Percentiles rank a stretch among this genome's conserved stretches.
Conservation (phyloP, 495 filamentous ascomycete genomes). For the Aspergillus coremiiformis region DNA sequence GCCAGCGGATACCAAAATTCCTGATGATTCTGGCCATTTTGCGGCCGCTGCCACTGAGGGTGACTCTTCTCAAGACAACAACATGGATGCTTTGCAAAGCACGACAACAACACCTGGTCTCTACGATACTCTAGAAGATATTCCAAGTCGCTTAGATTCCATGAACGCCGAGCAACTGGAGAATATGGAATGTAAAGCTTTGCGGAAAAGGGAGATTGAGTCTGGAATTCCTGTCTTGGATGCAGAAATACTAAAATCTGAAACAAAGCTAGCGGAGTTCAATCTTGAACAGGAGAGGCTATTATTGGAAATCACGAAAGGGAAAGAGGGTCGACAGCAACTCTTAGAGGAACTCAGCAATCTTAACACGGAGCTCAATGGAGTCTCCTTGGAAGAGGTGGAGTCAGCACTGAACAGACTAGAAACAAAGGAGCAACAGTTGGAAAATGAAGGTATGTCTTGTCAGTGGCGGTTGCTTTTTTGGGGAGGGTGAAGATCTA, state of each 20-base stretch:
- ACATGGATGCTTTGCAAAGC: neutral
- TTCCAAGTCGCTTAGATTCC: slow-evolving; percentile 1
- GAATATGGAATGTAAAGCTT: slow-evolving; percentile 23
- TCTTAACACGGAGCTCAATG: slow-evolving; percentile 42
- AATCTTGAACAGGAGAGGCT: slow-evolving; percentile 52
- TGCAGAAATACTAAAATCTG: slow-evolving; percentile 40
- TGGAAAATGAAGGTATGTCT: slow-evolving; percentile 23
- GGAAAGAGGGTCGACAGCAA: slow-evolving; percentile 27
- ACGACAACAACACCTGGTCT: neutral
- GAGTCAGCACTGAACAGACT: slow-evolving; percentile 31
- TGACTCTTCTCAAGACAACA: neutral
- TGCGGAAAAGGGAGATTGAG: slow-evolving; percentile 49
- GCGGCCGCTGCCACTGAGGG: neutral
- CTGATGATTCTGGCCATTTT: neutral
- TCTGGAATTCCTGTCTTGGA: slow-evolving; percentile 52
- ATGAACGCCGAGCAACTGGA: slow-evolving; percentile 20
- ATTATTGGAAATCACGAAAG: slow-evolving; percentile 49
- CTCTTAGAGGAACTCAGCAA: slow-evolving; percentile 50
- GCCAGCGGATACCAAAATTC: slow-evolving; percentile 3
- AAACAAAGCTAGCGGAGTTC: slow-evolving; percentile 45
- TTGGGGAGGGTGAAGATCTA: neutral
- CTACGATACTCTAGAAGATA: neutral
- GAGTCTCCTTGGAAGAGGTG: slow-evolving; percentile 32
- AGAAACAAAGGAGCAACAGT: slow-evolving; percentile 18
- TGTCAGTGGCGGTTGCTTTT: neutral